Conservation (phyloP, 495 filamentous ascomycete genomes). For the Neurospora africana region DNA sequence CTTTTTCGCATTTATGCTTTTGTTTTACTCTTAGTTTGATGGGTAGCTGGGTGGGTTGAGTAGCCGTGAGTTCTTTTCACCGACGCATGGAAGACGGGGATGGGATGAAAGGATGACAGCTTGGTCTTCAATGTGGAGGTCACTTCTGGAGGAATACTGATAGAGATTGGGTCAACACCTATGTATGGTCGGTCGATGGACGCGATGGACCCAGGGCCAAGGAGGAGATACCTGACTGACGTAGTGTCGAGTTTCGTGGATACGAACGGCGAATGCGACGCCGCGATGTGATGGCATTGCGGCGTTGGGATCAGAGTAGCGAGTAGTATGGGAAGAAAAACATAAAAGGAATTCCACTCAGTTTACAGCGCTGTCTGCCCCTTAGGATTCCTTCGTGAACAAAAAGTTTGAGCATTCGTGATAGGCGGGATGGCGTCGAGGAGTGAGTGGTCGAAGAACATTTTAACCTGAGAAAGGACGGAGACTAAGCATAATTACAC, state of each 20-base stretch:
- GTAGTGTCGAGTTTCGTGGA: not conserved
- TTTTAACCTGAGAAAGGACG: fast-evolving
- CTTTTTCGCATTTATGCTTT: not conserved
- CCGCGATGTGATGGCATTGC: not conserved
- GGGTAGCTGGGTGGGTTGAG: not conserved
- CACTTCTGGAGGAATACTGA: not conserved
- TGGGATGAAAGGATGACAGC: not conserved
- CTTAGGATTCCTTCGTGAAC: not conserved
- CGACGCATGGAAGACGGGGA: not conserved
- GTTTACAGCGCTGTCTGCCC: not conserved
- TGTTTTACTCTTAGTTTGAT: not conserved
- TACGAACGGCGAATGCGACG: not conserved
- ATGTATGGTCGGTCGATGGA: not conserved
- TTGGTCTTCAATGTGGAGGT: not conserved
- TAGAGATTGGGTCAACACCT: not conserved
- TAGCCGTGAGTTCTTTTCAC: not conserved
- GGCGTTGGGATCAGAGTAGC: not conserved
- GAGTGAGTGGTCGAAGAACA: not conserved
- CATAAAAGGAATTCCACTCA: not conserved
- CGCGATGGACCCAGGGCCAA: not conserved
- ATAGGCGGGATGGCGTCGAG: not conserved
- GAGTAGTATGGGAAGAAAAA: not conserved
- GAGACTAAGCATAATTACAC: fast-evolving
- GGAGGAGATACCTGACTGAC: not conserved
- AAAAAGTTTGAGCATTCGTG: not conserved